Conservation (phyloP, 2,329 filamentous ascomycete species). For the Exophiala spinifera region DNA sequence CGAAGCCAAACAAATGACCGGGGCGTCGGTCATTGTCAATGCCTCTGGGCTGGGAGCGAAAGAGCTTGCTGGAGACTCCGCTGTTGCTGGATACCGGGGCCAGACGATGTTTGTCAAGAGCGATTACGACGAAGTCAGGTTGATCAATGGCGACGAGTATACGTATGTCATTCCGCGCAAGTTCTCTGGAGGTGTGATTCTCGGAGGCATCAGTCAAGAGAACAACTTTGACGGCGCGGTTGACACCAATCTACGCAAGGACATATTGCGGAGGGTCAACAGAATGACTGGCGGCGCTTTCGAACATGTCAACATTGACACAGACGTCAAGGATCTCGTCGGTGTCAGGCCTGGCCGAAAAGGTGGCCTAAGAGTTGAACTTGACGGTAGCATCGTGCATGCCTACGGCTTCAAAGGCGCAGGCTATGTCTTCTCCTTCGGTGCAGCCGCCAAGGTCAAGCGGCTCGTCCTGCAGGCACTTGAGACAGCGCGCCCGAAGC, state of each 20-base stretch:
- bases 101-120: conserved; percentile 9
- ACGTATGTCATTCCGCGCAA: conserved; percentile 6
- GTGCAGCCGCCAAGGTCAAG: conserved; percentile 6
- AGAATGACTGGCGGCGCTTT: conserved; percentile 1
- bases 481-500: neutral
- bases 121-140: conserved; percentile 3
- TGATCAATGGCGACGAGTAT: conserved; percentile 1
- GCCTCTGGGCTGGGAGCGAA: conserved; percentile 5
- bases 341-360: conserved; percentile 4
- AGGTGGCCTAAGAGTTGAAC: conserved; percentile 3
- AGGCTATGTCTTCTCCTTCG: conserved; percentile 4
- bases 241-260: neutral
- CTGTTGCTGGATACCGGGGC: neutral
- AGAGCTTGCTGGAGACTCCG: neutral
- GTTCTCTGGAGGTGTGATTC: conserved; percentile 2
- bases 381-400: conserved; percentile 1
- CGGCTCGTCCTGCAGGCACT: neutral
- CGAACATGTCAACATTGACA: neutral
- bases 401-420: conserved; percentile 5
- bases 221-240: neutral
- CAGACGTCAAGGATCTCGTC: conserved; percentile 1
- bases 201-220: conserved; percentile 4
- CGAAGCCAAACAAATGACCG: neutral
- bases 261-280: conserved; percentile 3
- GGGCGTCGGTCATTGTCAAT: conserved; percentile 4